Evolutionary conservation across 2,329 filamentous ascomycete genomes (phyloP).

Genomic region (Grosmannia penicillata): DNA sequence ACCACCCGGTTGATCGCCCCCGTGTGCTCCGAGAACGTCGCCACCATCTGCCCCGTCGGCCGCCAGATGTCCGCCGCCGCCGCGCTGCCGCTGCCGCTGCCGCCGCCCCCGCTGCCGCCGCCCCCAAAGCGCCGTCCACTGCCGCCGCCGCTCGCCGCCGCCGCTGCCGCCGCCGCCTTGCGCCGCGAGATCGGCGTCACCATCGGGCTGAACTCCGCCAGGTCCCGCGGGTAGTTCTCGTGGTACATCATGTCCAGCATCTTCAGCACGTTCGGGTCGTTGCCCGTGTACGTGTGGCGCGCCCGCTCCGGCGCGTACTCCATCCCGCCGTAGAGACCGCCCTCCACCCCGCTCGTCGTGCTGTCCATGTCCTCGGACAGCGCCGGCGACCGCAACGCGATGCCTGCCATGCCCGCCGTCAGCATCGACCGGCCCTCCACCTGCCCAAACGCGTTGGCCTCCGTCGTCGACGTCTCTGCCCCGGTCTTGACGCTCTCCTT

Average conservation of each 20-base stretch:
- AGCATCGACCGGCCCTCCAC: slow-evolving; percentile 39
- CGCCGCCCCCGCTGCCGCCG: not conserved
- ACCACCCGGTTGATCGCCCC: slow-evolving; percentile 69
- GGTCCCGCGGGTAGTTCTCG: slow-evolving; percentile 51
- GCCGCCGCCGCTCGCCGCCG: not conserved
- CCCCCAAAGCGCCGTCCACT: not conserved
- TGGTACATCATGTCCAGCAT: slow-evolving; percentile 77
- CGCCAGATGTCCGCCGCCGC: slow-evolving; percentile 53
- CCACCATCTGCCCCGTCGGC: slow-evolving; percentile 70
- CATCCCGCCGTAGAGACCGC: not conserved
- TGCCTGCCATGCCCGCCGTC: slow-evolving; percentile 15
- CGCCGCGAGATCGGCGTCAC: slow-evolving; percentile 53
- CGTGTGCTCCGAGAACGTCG: slow-evolving; percentile 77
- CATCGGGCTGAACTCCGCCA: slow-evolving; percentile 62
- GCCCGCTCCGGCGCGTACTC: slow-evolving; percentile 33
- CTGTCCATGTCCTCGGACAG: slow-evolving; percentile 11
- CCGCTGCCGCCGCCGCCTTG: slow-evolving; percentile 31
- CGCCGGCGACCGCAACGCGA: slow-evolving; percentile 9
- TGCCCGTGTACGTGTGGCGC: slow-evolving; percentile 75
- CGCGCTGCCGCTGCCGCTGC: slow-evolving; percentile 27
- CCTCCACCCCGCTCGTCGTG: slow-evolving; percentile 9
- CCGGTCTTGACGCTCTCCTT: slow-evolving; percentile 43
- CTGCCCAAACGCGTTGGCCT: slow-evolving; percentile 43
- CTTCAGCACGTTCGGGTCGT: slow-evolving; percentile 51
- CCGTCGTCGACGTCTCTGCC: slow-evolving; percentile 43